Conservation (phyloP, 495 filamentous ascomycete genomes). For the Trichoderma erinaceum region DNA sequence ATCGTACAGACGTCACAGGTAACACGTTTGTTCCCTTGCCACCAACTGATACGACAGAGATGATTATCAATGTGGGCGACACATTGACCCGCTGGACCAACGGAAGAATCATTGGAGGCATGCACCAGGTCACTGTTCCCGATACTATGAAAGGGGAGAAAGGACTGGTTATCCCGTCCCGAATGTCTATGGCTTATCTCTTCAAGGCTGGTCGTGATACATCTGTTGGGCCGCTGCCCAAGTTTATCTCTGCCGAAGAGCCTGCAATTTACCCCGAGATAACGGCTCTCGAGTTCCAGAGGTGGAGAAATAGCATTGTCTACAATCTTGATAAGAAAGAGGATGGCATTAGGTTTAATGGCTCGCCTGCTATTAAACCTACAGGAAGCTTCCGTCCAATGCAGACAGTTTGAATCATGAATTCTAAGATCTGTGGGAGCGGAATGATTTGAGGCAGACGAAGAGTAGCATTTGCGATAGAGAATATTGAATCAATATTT, state of each 20-base stretch:
- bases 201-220: conserved; percentile 2
- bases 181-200: conserved; percentile 9
- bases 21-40: not conserved
- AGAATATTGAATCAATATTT: too few species aligned
- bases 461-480: too few species aligned
- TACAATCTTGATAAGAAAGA: not conserved
- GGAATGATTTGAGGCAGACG: too few species aligned
- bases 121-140: conserved; percentile 7
- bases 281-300: not conserved
- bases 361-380: not conserved
- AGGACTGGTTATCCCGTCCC: not conserved
- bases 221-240: conserved; percentile 1
- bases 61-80: conserved; percentile 48
- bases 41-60: conserved; percentile 26
- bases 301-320: conserved; percentile 4
- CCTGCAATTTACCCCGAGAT: not conserved
- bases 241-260: not conserved
- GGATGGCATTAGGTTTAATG: not conserved
- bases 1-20: conserved; percentile 18
- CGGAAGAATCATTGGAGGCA: not conserved
- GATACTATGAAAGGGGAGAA: not conserved
- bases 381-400: not conserved
- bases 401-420: not conserved
- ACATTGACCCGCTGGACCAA: conserved; percentile 16
- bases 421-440: not conserved